Conservation (phyloP, 305 asterid genomes). For the Ajuga reptans region DNA sequence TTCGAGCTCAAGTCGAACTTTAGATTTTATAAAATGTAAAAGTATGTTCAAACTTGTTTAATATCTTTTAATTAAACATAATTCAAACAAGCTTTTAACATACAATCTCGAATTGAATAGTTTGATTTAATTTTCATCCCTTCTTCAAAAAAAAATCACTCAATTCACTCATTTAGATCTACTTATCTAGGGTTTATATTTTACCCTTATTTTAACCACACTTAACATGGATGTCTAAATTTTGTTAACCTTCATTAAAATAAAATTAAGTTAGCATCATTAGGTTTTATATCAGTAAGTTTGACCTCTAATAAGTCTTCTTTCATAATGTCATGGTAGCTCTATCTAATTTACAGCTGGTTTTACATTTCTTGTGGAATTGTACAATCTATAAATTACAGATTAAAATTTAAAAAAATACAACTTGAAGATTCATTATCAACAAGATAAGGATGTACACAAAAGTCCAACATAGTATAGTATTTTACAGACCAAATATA, state of each 20-base stretch:
- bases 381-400: not conserved
- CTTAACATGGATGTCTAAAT: too few species aligned
- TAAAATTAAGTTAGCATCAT: not conserved
- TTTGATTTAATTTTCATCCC: not conserved
- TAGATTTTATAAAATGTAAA: too few species aligned
- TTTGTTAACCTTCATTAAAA: not conserved
- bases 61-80: too few species aligned
- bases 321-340: not conserved
- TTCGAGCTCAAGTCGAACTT: too few species aligned
- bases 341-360: not conserved
- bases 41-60: too few species aligned
- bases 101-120: too few species aligned
- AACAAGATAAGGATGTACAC: not conserved
- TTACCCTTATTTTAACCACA: not conserved
- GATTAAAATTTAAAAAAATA: not conserved
- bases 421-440: not conserved
- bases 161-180: not conserved
- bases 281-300: too few species aligned
- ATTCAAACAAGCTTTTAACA: too few species aligned
- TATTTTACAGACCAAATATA: not conserved
- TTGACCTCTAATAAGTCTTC: not conserved
- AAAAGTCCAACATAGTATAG: not conserved
- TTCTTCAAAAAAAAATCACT: too few species aligned
- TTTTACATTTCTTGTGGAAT: conserved; percentile 1
- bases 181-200: not conserved